Conservation (phyloP, 331 rosid genomes). For the Pyrus hybrid region DNA sequence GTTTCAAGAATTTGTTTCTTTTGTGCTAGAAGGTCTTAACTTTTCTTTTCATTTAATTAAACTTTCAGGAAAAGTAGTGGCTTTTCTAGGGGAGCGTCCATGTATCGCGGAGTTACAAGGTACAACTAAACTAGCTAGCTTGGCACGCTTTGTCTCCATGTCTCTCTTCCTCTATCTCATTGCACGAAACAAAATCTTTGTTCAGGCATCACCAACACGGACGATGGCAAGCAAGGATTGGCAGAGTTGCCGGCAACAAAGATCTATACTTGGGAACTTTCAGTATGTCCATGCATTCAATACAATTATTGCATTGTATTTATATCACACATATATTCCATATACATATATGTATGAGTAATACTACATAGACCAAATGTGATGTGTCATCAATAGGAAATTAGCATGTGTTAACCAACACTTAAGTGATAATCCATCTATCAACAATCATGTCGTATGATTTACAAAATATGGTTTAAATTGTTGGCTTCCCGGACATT, state of each 20-base stretch:
- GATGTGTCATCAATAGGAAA: no score
- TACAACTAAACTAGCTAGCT: conserved; percentile 6
- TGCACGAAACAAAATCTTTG: background rate
- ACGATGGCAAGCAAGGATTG: conserved; percentile 68
- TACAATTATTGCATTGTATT: background rate
- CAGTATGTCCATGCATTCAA: conserved; percentile 25
- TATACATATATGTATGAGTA: background rate
- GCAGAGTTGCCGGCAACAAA: conserved; percentile 66
- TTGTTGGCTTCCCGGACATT: no score
- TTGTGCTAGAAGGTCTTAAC: background rate
- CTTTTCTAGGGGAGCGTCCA: conserved; percentile 97
- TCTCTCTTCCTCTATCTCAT: background rate
- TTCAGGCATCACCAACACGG: conserved; percentile 62
- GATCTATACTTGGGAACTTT: conserved; percentile 63
- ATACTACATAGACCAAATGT: no score
- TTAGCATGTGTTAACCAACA: no score
- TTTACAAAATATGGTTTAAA: no score
- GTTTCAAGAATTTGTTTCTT: background rate
- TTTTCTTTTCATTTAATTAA: background rate
- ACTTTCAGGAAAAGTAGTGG: conserved; percentile 92
- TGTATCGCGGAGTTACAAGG: conserved; percentile 99
- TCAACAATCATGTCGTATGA: no score
- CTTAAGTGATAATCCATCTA: no score
- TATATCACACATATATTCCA: background rate
- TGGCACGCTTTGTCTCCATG: conserved; percentile 4